phyloP scores from a whole-genome alignment of 257 asterid species.

The Solanum raphanifolium region DNA sequence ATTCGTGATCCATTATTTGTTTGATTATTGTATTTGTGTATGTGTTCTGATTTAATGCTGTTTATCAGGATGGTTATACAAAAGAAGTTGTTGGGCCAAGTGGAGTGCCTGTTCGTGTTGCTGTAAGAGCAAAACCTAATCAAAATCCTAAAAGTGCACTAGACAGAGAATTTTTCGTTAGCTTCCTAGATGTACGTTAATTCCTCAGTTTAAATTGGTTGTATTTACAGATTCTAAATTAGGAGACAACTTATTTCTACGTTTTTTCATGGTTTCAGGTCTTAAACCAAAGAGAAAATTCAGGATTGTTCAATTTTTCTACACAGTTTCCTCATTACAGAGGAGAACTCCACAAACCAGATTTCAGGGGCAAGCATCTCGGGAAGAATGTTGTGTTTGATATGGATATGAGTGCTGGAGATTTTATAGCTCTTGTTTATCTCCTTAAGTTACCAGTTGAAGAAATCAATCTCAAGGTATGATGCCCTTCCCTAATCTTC shows the following conservation, averaged over 20 bases:
- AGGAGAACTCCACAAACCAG: constrained; percentile 43
- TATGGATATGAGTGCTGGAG: constrained; percentile 97
- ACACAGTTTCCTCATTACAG: constrained; percentile 46
- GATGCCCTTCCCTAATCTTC: not conserved
- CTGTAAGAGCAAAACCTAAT: constrained; percentile 69
- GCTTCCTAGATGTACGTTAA: constrained; percentile 59
- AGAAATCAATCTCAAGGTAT: constrained; percentile 66
- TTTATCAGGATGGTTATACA: constrained; percentile 68
- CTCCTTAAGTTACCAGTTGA: constrained; percentile 69
- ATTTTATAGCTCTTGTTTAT: constrained; percentile 70
- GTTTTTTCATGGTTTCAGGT: constrained; percentile 35
- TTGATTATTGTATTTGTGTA: not conserved
- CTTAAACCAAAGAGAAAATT: constrained; percentile 35
- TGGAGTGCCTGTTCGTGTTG: constrained; percentile 65
- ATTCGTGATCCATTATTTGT: not conserved
- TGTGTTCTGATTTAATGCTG: not conserved
- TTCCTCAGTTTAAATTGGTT: not conserved
- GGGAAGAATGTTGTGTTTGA: constrained; percentile 71
- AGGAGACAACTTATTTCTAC: not conserved
- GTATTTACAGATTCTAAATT: not conserved
- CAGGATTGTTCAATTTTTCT: constrained; percentile 59
- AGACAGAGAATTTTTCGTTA: constrained; percentile 41
- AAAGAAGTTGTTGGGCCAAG: constrained; percentile 31
- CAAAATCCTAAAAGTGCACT: constrained; percentile 25
- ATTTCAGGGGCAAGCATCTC: constrained; percentile 27